Conservation (phyloP, 768 basidiomycete genomes). For the Leccinum rimulosum region DNA sequence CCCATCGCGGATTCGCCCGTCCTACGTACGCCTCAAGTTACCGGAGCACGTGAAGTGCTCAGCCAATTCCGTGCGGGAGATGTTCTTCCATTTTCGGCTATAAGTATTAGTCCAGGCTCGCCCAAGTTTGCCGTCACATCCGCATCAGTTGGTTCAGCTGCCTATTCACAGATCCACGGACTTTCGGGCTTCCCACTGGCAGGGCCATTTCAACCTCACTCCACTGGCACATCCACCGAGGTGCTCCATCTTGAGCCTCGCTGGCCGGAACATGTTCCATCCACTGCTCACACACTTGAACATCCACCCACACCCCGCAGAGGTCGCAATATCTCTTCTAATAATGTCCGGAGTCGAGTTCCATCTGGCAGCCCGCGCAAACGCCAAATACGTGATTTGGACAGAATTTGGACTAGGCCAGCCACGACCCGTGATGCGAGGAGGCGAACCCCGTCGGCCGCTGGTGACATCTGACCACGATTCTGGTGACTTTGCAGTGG, state of each 20-base stretch:
- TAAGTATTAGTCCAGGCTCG: constrained; percentile 5
- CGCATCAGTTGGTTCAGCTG: constrained; percentile 7
- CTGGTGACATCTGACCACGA: constrained; percentile 28
- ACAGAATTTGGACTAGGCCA: constrained; percentile 25
- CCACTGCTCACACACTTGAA: constrained; percentile 3
- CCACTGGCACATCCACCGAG: not conserved
- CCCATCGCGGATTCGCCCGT: constrained; percentile 29
- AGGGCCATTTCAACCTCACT: constrained; percentile 7
- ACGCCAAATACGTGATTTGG: constrained; percentile 17
- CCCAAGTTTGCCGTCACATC: not conserved
- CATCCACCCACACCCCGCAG: constrained; percentile 1
- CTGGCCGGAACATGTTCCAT: constrained; percentile 7
- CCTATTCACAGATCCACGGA: constrained; percentile 23
- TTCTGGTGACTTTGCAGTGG: constrained; percentile 8
- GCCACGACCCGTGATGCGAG: constrained; percentile 25
- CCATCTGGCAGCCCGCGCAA: constrained; percentile 21
- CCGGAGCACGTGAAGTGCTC: constrained; percentile 8
- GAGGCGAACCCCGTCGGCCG: constrained; percentile 32
- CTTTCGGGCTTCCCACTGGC: constrained; percentile 25
- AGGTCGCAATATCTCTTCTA: constrained; percentile 13
- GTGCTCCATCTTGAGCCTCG: constrained; percentile 4
- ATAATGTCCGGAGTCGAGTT: constrained; percentile 11
- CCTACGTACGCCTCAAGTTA: constrained; percentile 13
- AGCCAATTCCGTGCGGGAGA: constrained; percentile 15
- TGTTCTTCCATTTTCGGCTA: constrained; percentile 9